Evolutionary conservation across 306 rosid genomes (phyloP), one percentile per base, ranked within the genome.

Genomic region (Prosopis cineraria): DNA sequence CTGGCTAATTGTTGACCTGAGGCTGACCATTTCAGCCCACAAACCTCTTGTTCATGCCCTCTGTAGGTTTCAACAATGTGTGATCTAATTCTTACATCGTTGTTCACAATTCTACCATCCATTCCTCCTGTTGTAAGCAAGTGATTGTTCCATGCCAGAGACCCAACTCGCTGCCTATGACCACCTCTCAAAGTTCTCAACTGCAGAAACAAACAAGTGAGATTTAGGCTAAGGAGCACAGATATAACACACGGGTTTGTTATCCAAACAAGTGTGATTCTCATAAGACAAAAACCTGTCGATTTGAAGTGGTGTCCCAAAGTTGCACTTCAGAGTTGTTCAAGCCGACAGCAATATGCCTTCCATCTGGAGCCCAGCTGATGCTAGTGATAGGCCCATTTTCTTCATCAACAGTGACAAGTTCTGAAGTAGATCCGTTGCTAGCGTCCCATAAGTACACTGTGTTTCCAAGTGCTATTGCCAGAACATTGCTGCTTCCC

Each of bases 321-420:
- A 90, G 65, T 79, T 90, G 94, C 9, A 90, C 89, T 48, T 84
- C 82, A 1, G 91, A 87, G 48, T 78, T 85, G 87, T 87, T 82
- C 64, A 90, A 80, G 70, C 91, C 91, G 37, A 90, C 30, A 9
- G 87, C 94, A 6, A 90, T 66, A 56, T 86, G 94, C 37, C 86
- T 82, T 30, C 94, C 94, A 80, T 90, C 91, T 45, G 90, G 86
- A 22, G 94, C 91, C 94, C 91, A 90, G 40, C 79, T 82, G 7
- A 90, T 82, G 66, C 94, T 85, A 16, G 94, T 90, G 10, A 90
- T 70, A 4, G 91, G 90, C 25, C 94, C 94, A 29, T 27, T 58
- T 83, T 87, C 91, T 5, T 88, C 91, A 63, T 84, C 90, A 44
- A 88, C 52, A 1, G 90, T 88, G 47, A 75, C 86, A 24, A 90